These are phyloP conservation scores for Teunomyces atbi DNA, from an alignment of 805 yeast genomes.

Conservation along the genomic window DNA sequence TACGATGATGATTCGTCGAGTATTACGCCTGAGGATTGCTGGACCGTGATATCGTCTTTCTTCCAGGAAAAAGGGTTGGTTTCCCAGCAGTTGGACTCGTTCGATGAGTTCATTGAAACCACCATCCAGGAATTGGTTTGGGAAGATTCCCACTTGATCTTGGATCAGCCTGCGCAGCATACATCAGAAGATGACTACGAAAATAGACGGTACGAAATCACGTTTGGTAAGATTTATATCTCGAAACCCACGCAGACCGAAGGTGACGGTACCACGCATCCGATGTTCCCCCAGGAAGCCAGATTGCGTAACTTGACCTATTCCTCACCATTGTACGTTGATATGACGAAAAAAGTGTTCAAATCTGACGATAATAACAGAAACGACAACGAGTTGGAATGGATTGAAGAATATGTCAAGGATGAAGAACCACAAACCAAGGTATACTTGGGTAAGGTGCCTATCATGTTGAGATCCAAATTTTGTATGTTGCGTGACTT, in stretches of 20 bases:
- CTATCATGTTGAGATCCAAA: constrained; percentile 95
- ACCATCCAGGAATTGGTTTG: constrained; percentile 95
- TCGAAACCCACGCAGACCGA: constrained; percentile 98
- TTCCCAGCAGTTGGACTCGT: constrained; percentile 96
- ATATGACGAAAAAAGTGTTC: constrained; percentile 87
- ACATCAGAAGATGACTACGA: constrained; percentile 86
- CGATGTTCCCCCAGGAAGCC: constrained; percentile 97
- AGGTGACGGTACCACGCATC: constrained; percentile 99
- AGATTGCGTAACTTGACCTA: constrained; percentile 93
- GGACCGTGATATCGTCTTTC: constrained; percentile 96
- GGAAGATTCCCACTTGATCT: constrained; percentile 90
- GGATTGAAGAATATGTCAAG: constrained; percentile 50
- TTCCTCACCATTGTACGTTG: constrained; percentile 93
- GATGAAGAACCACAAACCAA: constrained; percentile 64
- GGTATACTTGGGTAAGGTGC: constrained; percentile 94
- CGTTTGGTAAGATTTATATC: constrained; percentile 95
- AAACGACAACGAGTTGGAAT: constrained; percentile 42
- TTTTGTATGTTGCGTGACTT: constrained; percentile 90
- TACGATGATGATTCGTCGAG: constrained; percentile 60
- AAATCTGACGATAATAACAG: constrained; percentile 72
- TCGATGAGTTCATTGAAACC: constrained; percentile 95
- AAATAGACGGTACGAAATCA: constrained; percentile 89
- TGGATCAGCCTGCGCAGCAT: constrained; percentile 98
- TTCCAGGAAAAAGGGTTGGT: constrained; percentile 96
- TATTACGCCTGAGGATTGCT: constrained; percentile 97